These are phyloP conservation scores for Kazachstania sp. DNA, from an alignment of 1,139 yeast genomes.

Conservation along the genomic window DNA sequence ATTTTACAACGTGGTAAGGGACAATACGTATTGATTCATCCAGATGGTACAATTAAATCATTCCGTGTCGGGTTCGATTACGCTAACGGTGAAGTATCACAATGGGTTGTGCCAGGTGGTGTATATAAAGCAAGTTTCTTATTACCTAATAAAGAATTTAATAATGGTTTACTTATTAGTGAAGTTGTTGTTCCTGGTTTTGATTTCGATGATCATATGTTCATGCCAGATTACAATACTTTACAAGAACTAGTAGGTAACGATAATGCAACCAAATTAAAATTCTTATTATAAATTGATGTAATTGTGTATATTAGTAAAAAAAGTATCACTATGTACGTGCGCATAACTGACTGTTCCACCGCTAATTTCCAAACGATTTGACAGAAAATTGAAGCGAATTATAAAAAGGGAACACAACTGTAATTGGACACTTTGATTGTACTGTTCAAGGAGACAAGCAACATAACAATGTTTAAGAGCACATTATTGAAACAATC, in stretches of 20 bases:
- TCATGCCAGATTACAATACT: conserved; percentile 31
- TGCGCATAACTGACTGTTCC: too few species aligned
- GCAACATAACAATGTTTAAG: conserved; percentile 8
- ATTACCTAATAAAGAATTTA: conserved; percentile 32
- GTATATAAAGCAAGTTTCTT: conserved; percentile 44
- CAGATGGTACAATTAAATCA: conserved; percentile 38
- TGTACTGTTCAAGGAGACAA: too few species aligned
- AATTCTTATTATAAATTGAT: conserved; percentile 13
- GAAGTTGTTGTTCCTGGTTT: conserved; percentile 50
- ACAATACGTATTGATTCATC: conserved; percentile 41
- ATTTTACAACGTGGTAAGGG: conserved; percentile 44
- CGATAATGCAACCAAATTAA: conserved; percentile 29
- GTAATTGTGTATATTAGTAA: neutral
- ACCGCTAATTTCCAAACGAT: too few species aligned
- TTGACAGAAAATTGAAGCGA: too few species aligned
- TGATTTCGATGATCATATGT: conserved; percentile 42
- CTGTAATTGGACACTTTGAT: too few species aligned
- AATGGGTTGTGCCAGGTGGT: conserved; percentile 51
- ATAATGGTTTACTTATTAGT: conserved; percentile 39
- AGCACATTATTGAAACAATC: conserved; percentile 7
- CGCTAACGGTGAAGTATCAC: conserved; percentile 38
- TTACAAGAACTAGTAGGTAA: conserved; percentile 34
- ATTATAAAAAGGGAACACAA: neutral
- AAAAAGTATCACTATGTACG: too few species aligned
- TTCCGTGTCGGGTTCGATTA: conserved; percentile 42